phyloP scores from a whole-genome alignment of 768 basidiomycete species.

The Daedaleopsis nitida region DNA sequence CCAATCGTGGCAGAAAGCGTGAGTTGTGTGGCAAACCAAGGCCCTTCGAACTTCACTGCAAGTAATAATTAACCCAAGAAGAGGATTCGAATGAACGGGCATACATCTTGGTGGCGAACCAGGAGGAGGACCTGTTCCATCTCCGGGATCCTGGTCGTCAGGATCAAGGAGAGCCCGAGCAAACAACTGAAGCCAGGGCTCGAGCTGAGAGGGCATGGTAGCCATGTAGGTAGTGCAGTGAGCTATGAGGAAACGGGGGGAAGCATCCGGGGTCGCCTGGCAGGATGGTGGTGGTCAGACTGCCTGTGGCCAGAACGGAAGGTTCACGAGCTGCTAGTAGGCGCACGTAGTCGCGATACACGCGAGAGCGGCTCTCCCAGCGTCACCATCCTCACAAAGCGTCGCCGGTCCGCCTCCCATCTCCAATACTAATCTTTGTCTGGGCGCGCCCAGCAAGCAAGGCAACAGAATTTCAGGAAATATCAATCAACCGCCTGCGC shows the following conservation, averaged over 20 bases:
- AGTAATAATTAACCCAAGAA: neutral
- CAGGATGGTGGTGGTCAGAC: constrained; percentile 1
- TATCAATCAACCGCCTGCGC: constrained; percentile 1
- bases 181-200: constrained; percentile 5
- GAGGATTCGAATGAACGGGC: constrained; percentile 28
- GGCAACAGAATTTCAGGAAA: neutral
- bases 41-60: constrained; percentile 82
- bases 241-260: neutral
- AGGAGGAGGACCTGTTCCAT: constrained; percentile 41
- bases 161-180: constrained; percentile 4
- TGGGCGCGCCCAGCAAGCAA: neutral
- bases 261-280: constrained; percentile 14
- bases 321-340: constrained; percentile 2
- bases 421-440: neutral
- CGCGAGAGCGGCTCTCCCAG: constrained; percentile 14
- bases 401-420: neutral
- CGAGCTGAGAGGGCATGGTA: constrained; percentile 6
- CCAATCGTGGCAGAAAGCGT: constrained; percentile 79
- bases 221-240: neutral
- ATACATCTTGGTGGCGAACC: constrained; percentile 66
- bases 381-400: neutral
- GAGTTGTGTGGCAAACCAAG: constrained; percentile 95
- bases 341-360: constrained; percentile 19
- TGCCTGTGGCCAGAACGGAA: neutral
- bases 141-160: constrained; percentile 5